Evolutionary conservation across 2,329 filamentous ascomycete species (phyloP), one percentile per base, ranked within the genome.

Genomic region (Laburnicola sp.): DNA sequence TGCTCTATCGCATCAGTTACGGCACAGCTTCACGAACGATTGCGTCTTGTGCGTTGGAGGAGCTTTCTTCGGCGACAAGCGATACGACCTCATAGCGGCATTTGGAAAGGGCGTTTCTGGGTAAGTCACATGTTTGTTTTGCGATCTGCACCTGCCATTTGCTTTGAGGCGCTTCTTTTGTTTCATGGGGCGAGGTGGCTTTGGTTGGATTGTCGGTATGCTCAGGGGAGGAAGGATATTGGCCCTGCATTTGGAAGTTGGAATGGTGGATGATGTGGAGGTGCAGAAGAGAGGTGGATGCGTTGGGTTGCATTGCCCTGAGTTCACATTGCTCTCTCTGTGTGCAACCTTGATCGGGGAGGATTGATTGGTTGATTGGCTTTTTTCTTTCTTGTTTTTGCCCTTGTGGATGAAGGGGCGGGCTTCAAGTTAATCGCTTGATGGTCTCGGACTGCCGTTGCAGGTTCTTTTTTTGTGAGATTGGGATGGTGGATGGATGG

Each of bases 41-140:
- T 60, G 45, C 34, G 35, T 31, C 48, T 52, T 35, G 27, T 40
- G 31, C 16, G n/a, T 42, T 48, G 45, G 38, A 49, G 35, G 30
- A 30, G n/a, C n/a, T n/a, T n/a, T n/a, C 25, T 45, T 44, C 28
- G 32, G 32, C 44, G 44, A 36, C 42, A 46, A 43, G 32, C 32
- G 34, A 44, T 28, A 40, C n/a, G 35, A 46, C 35, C 41, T 38
- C 38, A 47, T 47, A 45, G 48, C 44, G 53, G 60, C 59, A 63
- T 64, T 59, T 63, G 57, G 54, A 60, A 59, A 59, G 35, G 58
- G 59, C 57, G 61, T 63, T 65, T 47, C 51, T 54, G 54, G 54
- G 56, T 56, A 57, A 48, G 47, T 53, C 48, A 35, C 30, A 41
- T 51, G 36, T 52, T 49, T 48, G 38, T 40, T 51, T 44, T 58